Evolutionary conservation across 306 rosid genomes (phyloP).

Genomic region (Gillenia trifoliata): DNA sequence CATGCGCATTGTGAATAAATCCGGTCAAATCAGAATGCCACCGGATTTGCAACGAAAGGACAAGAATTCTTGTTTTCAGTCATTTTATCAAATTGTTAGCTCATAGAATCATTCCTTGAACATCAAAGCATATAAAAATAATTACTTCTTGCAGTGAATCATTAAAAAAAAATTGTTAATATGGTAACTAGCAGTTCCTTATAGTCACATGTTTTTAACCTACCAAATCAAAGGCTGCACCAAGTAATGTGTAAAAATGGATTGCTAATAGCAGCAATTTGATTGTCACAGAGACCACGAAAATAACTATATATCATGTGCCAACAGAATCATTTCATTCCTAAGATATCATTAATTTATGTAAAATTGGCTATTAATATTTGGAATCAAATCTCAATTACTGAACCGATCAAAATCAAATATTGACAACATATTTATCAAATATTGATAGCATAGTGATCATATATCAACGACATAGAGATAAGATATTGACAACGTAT

Average conservation of each 20-base stretch:
- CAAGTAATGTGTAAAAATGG: neutral
- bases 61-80: neutral
- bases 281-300: neutral
- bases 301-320: neutral
- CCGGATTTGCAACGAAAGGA: neutral
- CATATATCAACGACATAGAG: no score
- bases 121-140: neutral
- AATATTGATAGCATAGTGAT: no score
- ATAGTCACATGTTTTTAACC: neutral
- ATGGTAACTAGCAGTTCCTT: neutral
- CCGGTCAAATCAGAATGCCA: neutral
- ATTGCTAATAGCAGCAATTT: neutral
- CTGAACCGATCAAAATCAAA: no score
- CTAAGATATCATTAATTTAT: neutral
- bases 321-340: neutral
- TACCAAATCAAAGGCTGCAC: neutral
- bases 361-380: no score
- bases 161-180: neutral
- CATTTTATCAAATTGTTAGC: neutral
- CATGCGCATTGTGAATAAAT: slow-evolving; percentile 5
- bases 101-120: neutral
- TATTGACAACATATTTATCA: no score
- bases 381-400: no score
- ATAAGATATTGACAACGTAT: no score
- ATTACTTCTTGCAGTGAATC: no score